phyloP scores from a whole-genome alignment of 78 protist genomes.

The Tieghemostelium lacteum region DNA sequence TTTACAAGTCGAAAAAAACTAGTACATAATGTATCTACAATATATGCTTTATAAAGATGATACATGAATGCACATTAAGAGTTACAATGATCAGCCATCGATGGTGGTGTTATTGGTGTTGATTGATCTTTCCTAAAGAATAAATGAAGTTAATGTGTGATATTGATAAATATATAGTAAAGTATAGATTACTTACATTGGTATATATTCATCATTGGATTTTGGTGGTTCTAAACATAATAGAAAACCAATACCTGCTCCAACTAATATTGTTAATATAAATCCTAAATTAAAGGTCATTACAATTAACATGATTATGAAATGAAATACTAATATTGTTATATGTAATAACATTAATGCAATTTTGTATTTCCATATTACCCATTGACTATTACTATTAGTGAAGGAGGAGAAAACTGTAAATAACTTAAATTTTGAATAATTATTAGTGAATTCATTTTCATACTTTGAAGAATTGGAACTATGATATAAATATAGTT shows the following conservation, averaged over 20 bases:
- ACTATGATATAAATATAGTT: neutral
- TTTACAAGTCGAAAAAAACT: no score
- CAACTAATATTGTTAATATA: neutral
- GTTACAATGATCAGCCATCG: no score
- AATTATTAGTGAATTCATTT: neutral
- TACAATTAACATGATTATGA: constrained; percentile 16
- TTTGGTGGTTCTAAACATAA: constrained; percentile 32
- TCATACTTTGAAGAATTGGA: neutral
- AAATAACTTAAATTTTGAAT: neutral
- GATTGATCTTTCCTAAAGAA: no score
- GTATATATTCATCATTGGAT: neutral
- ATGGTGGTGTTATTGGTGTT: no score
- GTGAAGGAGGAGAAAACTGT: neutral
- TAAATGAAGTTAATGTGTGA: no score
- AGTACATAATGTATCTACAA: no score
- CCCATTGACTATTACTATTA: neutral
- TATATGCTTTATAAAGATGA: no score
- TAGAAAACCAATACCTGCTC: constrained; percentile 21
- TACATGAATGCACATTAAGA: no score
- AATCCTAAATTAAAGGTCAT: constrained; percentile 52
- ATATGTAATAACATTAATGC: constrained; percentile 14
- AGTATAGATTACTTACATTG: constrained; percentile 20
- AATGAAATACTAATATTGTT: constrained; percentile 7
- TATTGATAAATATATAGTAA: no score
- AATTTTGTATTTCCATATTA: constrained; percentile 19